Base-by-base conservation (phyloP, 768 basidiomycete species). In the Agaricus bisporus region DNA sequence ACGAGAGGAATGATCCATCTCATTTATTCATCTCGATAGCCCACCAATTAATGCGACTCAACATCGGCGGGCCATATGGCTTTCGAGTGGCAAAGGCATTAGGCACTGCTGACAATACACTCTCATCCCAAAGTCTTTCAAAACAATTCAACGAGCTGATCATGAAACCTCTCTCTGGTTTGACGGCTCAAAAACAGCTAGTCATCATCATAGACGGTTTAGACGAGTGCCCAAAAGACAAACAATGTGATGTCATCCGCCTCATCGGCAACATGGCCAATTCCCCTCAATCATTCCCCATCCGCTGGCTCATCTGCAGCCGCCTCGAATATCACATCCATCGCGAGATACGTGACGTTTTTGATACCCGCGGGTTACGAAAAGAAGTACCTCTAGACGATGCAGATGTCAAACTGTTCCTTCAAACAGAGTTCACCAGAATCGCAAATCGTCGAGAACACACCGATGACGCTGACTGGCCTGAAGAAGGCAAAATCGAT, bases 241-340 rank as follows among this genome's bases (percentile, higher is more conserved):
- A 28, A 15, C 41, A 41, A 42, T 41, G 17, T 14, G 29, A 51
- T n/a, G 42, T 51, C 9, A 7, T 51, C 42, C 41, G 41, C n/a
- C 41, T 51, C 7, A 51, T 51, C 41, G 32, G 41, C 29, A 42
- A 42, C 2, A 10, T 28, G 28, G 32, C 42, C 17, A 48, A 48
- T 15, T 51, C 39, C 32, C 41, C 41, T 17, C 41, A 6, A 12
- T n/a, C 28, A 41, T 29, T 17, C 4, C 41, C 41, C 11, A 22
- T 48, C 5, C 47, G 47, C 20, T 48, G 47, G 47, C 22, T 48
- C 10, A 38, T 48, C 41, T 51, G 49, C 28, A 51, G 49, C 20
- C 49, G 41, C 5, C 49, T 28, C 5, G 49, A 51, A 10, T 41
- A 29, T 7, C 12, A 32, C 29, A 12, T 51, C 12, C 5, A 17